Evolutionary conservation across 306 rosid species (phyloP).

Genomic region (Malus orientalis): DNA sequence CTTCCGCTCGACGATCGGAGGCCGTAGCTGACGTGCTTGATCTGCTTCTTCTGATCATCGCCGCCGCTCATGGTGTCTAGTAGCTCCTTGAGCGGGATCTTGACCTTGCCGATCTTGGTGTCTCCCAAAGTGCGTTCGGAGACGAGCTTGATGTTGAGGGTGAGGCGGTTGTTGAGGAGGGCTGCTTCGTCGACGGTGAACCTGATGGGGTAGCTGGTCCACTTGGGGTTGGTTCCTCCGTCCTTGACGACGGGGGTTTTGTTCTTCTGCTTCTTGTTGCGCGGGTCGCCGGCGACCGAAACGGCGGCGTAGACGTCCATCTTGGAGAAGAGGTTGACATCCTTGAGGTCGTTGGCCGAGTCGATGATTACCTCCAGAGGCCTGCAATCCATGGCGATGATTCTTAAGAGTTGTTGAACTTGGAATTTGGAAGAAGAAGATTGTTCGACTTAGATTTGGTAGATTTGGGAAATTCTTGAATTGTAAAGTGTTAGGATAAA

Average conservation of each 20-base stretch:
- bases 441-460: not conserved
- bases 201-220: conserved; percentile 30
- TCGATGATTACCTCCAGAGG: conserved; percentile 26
- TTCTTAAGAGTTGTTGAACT: not conserved
- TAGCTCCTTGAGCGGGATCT: conserved; percentile 27
- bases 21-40: conserved; percentile 16
- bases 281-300: conserved; percentile 27
- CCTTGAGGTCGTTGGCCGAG: conserved; percentile 34
- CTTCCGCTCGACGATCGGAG: conserved; percentile 28
- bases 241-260: conserved; percentile 31
- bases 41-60: conserved; percentile 1
- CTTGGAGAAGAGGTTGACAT: conserved; percentile 37
- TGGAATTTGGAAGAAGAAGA: not conserved
- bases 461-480: not conserved
- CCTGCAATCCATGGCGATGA: conserved; percentile 30
- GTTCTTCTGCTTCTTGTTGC: conserved; percentile 15
- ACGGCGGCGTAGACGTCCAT: conserved; percentile 57
- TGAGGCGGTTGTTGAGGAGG: conserved; percentile 22
- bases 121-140: conserved; percentile 31
- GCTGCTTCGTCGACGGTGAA: conserved; percentile 25
- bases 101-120: conserved; percentile 32
- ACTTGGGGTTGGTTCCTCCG: conserved; percentile 35
- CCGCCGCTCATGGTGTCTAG: conserved; percentile 10
- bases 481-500: no score
- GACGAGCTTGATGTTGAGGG: conserved; percentile 30